Evolutionary conservation across 352 stramenopile species (phyloP).

Genomic region (Pythium plurisporium): DNA sequence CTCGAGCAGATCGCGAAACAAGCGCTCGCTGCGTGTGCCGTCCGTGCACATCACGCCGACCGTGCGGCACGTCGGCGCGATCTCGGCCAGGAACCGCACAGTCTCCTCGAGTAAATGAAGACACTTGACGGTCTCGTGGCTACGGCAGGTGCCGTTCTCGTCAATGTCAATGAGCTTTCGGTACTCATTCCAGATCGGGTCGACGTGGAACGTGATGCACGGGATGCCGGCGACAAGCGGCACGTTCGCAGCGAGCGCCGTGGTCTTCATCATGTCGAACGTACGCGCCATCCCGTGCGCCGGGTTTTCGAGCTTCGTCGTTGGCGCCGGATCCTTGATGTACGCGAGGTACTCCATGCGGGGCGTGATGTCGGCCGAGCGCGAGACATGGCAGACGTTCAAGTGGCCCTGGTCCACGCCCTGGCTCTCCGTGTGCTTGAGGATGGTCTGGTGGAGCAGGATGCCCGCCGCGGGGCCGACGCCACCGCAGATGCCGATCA

Average conservation of each 20-base stretch:
- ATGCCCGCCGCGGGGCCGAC: slow-evolving; percentile 43
- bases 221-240: slow-evolving; percentile 38
- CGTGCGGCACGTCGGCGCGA: slow-evolving; percentile 20
- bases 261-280: slow-evolving; percentile 33
- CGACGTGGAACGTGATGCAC: slow-evolving; percentile 50
- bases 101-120: slow-evolving; percentile 49
- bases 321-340: neutral
- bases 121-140: slow-evolving; percentile 20
- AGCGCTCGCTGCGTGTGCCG: slow-evolving; percentile 31
- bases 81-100: slow-evolving; percentile 25
- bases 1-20: slow-evolving; percentile 43
- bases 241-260: slow-evolving; percentile 17
- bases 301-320: slow-evolving; percentile 31
- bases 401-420: slow-evolving; percentile 50
- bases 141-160: slow-evolving; percentile 3
- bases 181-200: slow-evolving; percentile 42
- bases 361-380: slow-evolving; percentile 35
- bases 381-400: slow-evolving; percentile 42
- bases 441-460: slow-evolving; percentile 47
- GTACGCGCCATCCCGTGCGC: slow-evolving; percentile 44
- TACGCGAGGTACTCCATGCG: slow-evolving; percentile 32
- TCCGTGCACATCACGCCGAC: slow-evolving; percentile 45
- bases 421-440: slow-evolving; percentile 40
- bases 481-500: slow-evolving; percentile 49
- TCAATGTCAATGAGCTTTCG: slow-evolving; percentile 16